Evolutionary conservation across 805 yeast species (phyloP), one percentile per base, ranked within the genome.

Genomic region (Spathaspora passalidarum): DNA sequence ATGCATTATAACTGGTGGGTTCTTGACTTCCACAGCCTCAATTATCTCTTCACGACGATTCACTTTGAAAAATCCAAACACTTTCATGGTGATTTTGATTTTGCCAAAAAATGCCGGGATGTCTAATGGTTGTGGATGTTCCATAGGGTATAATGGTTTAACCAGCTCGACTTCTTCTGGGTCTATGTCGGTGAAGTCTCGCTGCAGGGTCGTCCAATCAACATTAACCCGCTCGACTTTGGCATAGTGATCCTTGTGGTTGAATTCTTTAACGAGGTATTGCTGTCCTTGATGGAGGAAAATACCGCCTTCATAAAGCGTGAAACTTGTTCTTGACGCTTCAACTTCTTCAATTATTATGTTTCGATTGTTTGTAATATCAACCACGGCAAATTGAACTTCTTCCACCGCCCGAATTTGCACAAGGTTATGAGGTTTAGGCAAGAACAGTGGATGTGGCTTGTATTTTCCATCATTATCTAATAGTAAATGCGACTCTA

Each of bases 131-230:
- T 58, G 32, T 2, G 21, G 9, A 8, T n/a, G 11, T 38, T 69
- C 72, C 37, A 80, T 72, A 0, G 63, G 64, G 16, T 62, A 64
- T 16, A 85, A 60, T 4, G 86, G 78, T 46, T 87, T 69, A 3
- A 86, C 77, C 46, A 71, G 63, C 54, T 86, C 90, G 43, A 85
- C 82, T 55, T 82, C 83, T 18, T 75, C 62, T 0, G 99, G 97
- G 61, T 94, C 98, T 7, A 94, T 86, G 63, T 94, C 96, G 0
- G 97, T 88, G 56, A 77, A 94, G 62, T 94, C 99, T 46, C 99
- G 71, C 60, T 92, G 98, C 40, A 77, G 76, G 0, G 99, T 94
- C 1, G 81, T 76, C 98, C 98, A 94, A 52, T 92, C 96, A 13
- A 94, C 99, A 56, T 85, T 84, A 0, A 90, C 96, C 43, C 97